phyloP scores from a whole-genome alignment of 495 filamentous ascomycete species.

The Sordaria brevicollis region DNA sequence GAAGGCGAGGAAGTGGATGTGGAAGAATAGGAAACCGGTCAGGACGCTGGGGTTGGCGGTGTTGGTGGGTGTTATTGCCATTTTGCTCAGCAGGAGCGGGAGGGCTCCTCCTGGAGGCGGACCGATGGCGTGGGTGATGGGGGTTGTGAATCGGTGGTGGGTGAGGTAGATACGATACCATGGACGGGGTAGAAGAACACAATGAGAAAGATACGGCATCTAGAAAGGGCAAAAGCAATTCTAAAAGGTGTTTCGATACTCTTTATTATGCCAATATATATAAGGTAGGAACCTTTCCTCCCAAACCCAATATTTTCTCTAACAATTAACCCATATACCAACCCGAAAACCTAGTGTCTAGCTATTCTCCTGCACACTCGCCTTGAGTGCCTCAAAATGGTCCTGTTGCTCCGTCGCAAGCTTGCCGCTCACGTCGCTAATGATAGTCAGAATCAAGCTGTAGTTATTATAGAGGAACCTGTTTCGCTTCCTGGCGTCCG shows the following conservation, averaged over 20 bases:
- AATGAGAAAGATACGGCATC: too few relatives aligned
- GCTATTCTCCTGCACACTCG: slow-evolving; percentile 32
- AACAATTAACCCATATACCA: neutral
- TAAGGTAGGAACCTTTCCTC: neutral
- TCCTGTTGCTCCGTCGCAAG: slow-evolving; percentile 62
- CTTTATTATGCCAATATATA: neutral
- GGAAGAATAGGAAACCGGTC: slow-evolving; percentile 49
- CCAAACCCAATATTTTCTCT: neutral
- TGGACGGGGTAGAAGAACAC: neutral
- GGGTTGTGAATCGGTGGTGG: slow-evolving; percentile 8
- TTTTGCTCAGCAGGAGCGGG: slow-evolving; percentile 31
- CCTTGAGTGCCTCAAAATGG: slow-evolving; percentile 53
- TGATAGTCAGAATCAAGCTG: slow-evolving; percentile 79
- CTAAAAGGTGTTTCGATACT: neutral
- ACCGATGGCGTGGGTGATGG: slow-evolving; percentile 10
- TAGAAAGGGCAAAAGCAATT: neutral
- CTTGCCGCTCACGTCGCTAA: slow-evolving; percentile 74
- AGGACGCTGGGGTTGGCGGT: slow-evolving; percentile 52
- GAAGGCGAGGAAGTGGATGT: slow-evolving; percentile 40
- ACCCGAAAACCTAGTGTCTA: slow-evolving; percentile 7
- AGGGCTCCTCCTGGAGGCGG: slow-evolving; percentile 17
- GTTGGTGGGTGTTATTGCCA: slow-evolving; percentile 45
- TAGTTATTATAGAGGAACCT: slow-evolving; percentile 93
- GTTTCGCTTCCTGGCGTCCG: slow-evolving; percentile 66
- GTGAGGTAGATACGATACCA: slow-evolving; percentile 3